Evolutionary conservation across 345 rosid genomes (phyloP), one percentile per base, ranked within the genome.

Genomic region (Lenwebbia sp.): DNA sequence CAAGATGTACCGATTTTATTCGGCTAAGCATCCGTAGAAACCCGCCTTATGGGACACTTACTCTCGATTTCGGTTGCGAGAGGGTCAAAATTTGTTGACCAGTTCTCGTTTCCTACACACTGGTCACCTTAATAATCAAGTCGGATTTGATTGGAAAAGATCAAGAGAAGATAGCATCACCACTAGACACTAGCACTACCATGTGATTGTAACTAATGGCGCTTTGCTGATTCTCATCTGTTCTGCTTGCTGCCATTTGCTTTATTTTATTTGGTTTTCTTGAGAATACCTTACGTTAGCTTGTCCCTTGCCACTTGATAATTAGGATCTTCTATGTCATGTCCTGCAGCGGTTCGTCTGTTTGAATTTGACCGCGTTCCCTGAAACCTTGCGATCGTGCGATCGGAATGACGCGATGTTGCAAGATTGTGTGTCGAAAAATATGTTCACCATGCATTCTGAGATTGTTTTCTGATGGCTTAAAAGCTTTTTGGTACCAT

Each of bases 141-240:
- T 44, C 82, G 60, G 86, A 44, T 65, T 17, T 51, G 19, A 60
- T 50, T 17, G 49, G n/a, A 30, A 23, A 55, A 49, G 22, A 82
- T 50, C 62, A 40, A 23, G n/a, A 84, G 83, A 54, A 55, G 44
- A 51, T 78, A 7, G 85, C 55, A 75, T 26, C 57, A 21, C 28
- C 25, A 56, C 54, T 49, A 56, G n/a, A 25, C 25, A 56, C 54
- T 49, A 56, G n/a, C 88, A 54, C 37, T 49, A 17, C 60, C 89
- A 88, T 86, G 88, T 86, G 83, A 85, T 84, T 54, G n/a, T 13
- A 47, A 83, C 78, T 55, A 55, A 54, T 47, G 62, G 52, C 82
- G 28, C 52, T 40, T 50, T 62, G 56, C 50, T 14, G 6, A 15
- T 53, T 74, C n/a, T 87, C 23, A 26, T 75, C 50, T 51, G 41